These are phyloP conservation scores for Populus trichocarpa DNA, from an alignment of 441 rosid species.

Conservation along the genomic window DNA sequence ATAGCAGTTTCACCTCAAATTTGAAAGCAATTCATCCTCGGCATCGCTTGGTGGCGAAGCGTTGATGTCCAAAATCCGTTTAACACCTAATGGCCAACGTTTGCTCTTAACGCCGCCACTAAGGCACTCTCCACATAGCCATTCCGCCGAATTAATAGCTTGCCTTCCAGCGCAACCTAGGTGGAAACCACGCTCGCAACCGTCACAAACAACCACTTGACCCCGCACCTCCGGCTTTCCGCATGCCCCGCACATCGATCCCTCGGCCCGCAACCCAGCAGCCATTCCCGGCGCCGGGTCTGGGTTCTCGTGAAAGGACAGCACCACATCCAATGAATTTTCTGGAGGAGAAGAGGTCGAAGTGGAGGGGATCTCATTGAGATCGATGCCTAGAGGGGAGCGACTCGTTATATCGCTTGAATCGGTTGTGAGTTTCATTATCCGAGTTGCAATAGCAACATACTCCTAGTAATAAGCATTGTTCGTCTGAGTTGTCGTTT, in stretches of 20 bases:
- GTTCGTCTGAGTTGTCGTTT: neutral
- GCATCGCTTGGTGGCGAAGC: conserved; percentile 87
- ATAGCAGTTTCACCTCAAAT: conserved; percentile 41
- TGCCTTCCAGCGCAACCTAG: conserved; percentile 44
- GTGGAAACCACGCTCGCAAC: conserved; percentile 82
- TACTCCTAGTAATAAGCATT: neutral
- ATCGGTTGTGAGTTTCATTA: conserved; percentile 58
- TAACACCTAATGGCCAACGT: conserved; percentile 82
- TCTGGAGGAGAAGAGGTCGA: conserved; percentile 23
- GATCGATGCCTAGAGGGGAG: conserved; percentile 76
- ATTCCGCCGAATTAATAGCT: conserved; percentile 42
- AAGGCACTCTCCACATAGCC: conserved; percentile 69
- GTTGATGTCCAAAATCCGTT: conserved; percentile 73
- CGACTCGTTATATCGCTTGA: conserved; percentile 39
- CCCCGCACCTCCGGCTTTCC: conserved; percentile 49
- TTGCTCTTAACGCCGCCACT: conserved; percentile 56
- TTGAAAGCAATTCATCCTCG: conserved; percentile 27
- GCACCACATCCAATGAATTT: conserved; percentile 54
- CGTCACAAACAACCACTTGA: conserved; percentile 72
- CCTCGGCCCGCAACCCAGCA: conserved; percentile 37
- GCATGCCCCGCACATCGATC: conserved; percentile 48
- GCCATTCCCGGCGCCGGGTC: conserved; percentile 49
- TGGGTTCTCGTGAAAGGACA: conserved; percentile 51
- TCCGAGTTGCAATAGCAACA: conserved; percentile 25
- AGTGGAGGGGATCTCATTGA: conserved; percentile 80